Conservation (phyloP, 805 yeast species). For the Yarrowia divulgata region DNA sequence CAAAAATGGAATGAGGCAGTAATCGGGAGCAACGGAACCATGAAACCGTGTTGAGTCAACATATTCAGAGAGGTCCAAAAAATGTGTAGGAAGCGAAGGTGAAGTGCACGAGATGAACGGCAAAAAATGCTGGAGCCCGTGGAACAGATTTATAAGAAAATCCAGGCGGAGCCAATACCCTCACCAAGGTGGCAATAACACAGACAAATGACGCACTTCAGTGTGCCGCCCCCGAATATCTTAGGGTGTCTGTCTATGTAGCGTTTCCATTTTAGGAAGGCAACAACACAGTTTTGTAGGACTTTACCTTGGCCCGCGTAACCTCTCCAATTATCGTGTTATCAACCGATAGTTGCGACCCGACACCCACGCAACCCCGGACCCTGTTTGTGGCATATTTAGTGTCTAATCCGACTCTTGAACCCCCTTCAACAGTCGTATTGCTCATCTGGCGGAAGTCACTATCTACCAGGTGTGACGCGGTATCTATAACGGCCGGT, state of each 20-base stretch:
- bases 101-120: background rate
- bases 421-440: constrained; percentile 20
- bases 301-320: constrained; percentile 17
- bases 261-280: constrained; percentile 34
- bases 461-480: constrained; percentile 39
- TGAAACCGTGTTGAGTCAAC: constrained; percentile 12
- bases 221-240: background rate
- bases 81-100: background rate
- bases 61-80: background rate
- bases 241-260: background rate
- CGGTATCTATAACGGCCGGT: constrained; percentile 31
- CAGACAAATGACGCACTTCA: no score
- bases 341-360: constrained; percentile 40
- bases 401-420: constrained; percentile 38
- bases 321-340: constrained; percentile 38
- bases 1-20: constrained; percentile 3
- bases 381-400: constrained; percentile 38
- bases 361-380: constrained; percentile 28
- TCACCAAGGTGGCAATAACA: no score
- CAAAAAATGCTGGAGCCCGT: no score
- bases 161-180: no score
- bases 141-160: no score
- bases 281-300: constrained; percentile 23
- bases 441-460: constrained; percentile 39
- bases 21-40: constrained; percentile 28